These are phyloP conservation scores for Eremothecium sinecaudum DNA, from an alignment of 1,139 yeast genomes.

Conservation along the genomic window DNA sequence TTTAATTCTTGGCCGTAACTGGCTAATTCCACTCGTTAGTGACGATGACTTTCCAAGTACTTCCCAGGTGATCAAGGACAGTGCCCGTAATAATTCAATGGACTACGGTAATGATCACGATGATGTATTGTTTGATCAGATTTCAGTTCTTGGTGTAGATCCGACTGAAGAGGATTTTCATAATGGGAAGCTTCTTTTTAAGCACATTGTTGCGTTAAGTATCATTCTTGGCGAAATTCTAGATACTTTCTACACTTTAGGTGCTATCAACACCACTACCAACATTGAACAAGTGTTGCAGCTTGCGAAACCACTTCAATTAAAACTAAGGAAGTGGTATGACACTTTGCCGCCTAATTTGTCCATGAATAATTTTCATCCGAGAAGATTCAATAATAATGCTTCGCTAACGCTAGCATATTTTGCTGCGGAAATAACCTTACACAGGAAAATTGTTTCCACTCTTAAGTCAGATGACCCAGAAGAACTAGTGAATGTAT, in stretches of 20 bases:
- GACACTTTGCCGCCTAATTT: slow-evolving; percentile 63
- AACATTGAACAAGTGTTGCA: slow-evolving; percentile 58
- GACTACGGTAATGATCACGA: slow-evolving; percentile 4
- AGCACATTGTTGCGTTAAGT: slow-evolving; percentile 58
- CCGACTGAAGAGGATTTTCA: slow-evolving; percentile 48
- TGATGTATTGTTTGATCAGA: slow-evolving; percentile 11
- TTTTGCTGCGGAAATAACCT: slow-evolving; percentile 76
- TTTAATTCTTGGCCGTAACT: slow-evolving; percentile 49
- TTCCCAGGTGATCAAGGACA: slow-evolving; percentile 22
- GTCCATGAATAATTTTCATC: slow-evolving; percentile 54
- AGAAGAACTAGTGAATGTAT: slow-evolving; percentile 54
- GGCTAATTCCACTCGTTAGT: slow-evolving; percentile 55
- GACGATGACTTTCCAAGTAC: slow-evolving; percentile 69
- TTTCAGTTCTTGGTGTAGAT: slow-evolving; percentile 23
- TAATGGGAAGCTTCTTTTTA: slow-evolving; percentile 62
- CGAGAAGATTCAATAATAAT: slow-evolving; percentile 54
- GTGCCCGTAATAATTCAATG: slow-evolving; percentile 1
- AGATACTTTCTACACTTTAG: slow-evolving; percentile 60
- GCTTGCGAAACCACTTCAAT: slow-evolving; percentile 77
- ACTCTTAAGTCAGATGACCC: slow-evolving; percentile 46
- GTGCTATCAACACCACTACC: slow-evolving; percentile 47
- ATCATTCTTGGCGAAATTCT: slow-evolving; percentile 64
- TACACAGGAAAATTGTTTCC: slow-evolving; percentile 72
- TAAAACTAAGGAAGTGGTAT: slow-evolving; percentile 74
- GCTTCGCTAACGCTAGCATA: slow-evolving; percentile 77